A percentile compares a stretch with the other conserved stretches of the same genome.
Conservation (phyloP, 345 rosid species). For the Anastatica hierochuntica region DNA sequence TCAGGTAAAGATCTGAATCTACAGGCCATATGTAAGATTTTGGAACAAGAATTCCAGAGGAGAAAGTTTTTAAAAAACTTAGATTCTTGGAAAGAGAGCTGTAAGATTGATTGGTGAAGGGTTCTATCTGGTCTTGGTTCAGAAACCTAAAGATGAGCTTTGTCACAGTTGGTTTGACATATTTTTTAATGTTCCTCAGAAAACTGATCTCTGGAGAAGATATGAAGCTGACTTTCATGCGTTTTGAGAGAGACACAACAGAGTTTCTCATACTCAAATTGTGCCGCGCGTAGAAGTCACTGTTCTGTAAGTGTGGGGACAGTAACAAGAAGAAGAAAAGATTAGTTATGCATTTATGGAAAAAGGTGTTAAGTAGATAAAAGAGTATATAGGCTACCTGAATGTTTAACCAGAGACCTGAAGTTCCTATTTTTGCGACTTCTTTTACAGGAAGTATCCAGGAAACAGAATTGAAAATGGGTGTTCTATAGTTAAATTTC, state of each 20-base stretch:
- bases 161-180: conserved; percentile 28
- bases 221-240: conserved; percentile 33
- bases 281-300: conserved; percentile 42
- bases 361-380: neutral
- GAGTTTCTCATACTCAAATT: conserved; percentile 47
- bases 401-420: conserved; percentile 57
- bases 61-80: conserved; percentile 56
- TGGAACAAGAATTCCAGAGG: conserved; percentile 67
- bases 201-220: conserved; percentile 68
- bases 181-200: conserved; percentile 30
- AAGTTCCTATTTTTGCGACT: conserved; percentile 23
- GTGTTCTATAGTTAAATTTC: conserved; percentile 33
- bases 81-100: conserved; percentile 43
- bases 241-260: conserved; percentile 36
- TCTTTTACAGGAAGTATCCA: conserved; percentile 27
- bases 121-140: conserved; percentile 38
- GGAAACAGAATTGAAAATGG: conserved; percentile 17
- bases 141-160: conserved; percentile 52
- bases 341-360: neutral
- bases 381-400: conserved; percentile 33
- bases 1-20: conserved; percentile 32
- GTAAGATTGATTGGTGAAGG: conserved; percentile 55
- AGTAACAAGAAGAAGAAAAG: neutral
- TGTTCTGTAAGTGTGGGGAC: conserved; percentile 36
- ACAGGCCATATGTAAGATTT: conserved; percentile 61